Evolutionary conservation across 2,329 filamentous ascomycete species (phyloP).

Genomic region (Arthroderma sp.): DNA sequence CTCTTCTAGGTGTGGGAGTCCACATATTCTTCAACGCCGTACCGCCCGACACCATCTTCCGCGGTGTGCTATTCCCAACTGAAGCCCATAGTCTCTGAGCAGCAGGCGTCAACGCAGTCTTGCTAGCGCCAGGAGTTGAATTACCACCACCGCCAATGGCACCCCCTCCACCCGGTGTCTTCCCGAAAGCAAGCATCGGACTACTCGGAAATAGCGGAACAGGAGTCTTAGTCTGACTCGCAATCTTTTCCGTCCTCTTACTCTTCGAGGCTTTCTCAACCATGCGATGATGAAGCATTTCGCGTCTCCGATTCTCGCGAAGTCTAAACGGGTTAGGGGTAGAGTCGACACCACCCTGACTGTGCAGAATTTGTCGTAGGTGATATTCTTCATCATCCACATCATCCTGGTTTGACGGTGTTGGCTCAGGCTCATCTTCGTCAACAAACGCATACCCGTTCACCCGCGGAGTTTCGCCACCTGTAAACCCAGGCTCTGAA

Average conservation of each 20-base stretch:
- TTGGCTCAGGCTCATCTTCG: slow-evolving; percentile 43
- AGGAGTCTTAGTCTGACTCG: slow-evolving; percentile 44
- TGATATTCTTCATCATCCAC: slow-evolving; percentile 39
- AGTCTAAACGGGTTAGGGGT: slow-evolving; percentile 71
- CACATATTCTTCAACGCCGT: slow-evolving; percentile 24
- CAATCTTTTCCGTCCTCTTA: slow-evolving; percentile 50
- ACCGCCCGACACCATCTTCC: slow-evolving; percentile 4
- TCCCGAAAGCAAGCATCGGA: slow-evolving; percentile 24
- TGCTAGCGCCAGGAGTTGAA: slow-evolving; percentile 1
- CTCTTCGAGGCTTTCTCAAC: slow-evolving; percentile 67
- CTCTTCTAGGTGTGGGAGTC: slow-evolving; percentile 24
- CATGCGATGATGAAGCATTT: slow-evolving; percentile 72
- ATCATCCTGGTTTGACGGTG: slow-evolving; percentile 23
- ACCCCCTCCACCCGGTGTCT: slow-evolving; percentile 13
- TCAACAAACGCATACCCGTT: slow-evolving; percentile 94
- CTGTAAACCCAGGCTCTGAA: slow-evolving; percentile 47
- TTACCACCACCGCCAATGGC: slow-evolving; percentile 8
- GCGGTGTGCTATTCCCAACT: slow-evolving; percentile 25
- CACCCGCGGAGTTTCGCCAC: slow-evolving; percentile 72
- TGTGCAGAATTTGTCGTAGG: slow-evolving; percentile 15
- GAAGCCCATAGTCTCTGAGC: slow-evolving; percentile 29
- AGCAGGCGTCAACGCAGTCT: slow-evolving; percentile 30
- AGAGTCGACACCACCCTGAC: slow-evolving; percentile 28
- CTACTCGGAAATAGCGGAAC: slow-evolving; percentile 29
- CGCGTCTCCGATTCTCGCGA: slow-evolving; percentile 58